Conservation (phyloP, 1,284 basidiomycete species). For the Ustilago loliicola region DNA sequence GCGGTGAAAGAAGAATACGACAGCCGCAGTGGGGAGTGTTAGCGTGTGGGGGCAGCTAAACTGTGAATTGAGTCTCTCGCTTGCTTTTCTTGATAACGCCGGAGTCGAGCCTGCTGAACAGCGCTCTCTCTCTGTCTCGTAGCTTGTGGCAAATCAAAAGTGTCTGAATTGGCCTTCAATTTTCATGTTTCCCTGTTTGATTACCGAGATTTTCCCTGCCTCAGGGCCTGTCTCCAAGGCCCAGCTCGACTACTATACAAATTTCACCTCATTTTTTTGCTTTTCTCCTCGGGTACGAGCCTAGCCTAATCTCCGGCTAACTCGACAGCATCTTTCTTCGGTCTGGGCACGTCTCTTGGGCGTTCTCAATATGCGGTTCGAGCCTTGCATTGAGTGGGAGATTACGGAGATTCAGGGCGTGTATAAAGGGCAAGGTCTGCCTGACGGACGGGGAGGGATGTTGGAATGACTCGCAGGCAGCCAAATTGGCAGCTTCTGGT, state of each 20-base stretch:
- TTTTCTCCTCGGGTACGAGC: not conserved
- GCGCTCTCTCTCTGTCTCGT: not conserved
- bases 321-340: slow-evolving; percentile 2
- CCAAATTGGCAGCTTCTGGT: slow-evolving; percentile 32
- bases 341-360: not conserved
- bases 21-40: not conserved
- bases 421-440: not conserved
- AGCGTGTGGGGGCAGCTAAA: not conserved
- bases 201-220: not conserved
- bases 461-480: slow-evolving; percentile 9
- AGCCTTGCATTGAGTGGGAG: too few species aligned
- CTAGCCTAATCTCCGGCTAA: slow-evolving; percentile 17
- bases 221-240: not conserved
- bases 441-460: not conserved
- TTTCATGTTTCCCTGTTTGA: not conserved
- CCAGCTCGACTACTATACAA: not conserved
- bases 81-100: not conserved
- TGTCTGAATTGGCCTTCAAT: not conserved
- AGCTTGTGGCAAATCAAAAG: slow-evolving; percentile 9
- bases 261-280: not conserved
- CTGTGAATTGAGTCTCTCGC: not conserved
- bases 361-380: not conserved
- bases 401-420: not conserved
- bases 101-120: not conserved
- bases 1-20: too few species aligned